Evolutionary conservation across 2,329 filamentous ascomycete genomes (phyloP), one percentile per base, ranked within the genome.

Genomic region (Diaporthe vexans): DNA sequence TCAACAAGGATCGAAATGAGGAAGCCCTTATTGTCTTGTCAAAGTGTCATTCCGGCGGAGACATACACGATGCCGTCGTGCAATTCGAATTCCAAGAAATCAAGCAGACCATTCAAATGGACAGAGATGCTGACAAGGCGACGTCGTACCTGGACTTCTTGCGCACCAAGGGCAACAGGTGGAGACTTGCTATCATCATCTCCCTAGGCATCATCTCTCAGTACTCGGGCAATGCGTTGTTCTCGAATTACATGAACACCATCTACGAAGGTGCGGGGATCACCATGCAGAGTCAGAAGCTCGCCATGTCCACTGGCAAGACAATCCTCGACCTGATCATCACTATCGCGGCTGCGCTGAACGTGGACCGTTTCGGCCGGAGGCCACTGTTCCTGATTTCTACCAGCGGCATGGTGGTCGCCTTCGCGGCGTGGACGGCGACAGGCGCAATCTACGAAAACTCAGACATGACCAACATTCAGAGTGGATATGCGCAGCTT

Each of bases 41-140:
- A 70, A 89, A 91, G 78, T 90, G 91, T 78, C 92, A 94, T 78
- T 91, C 88, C 33, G 90, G 91, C 26, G 91, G 91, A 56, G 59
- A 91, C 76, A 81, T 79, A 70, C 84, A 87, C 78, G 87, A 91
- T 76, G 80, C 88, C 10, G 87, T 88, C 1, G 91, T 93, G 6
- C 88, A 91, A 76, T 90, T 90, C 80, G 89, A 93, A 79, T 91
- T 87, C 78, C 86, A 86, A 56, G 90, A 93, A 81, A 93, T 93
- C 81, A 88, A 87, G 79, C 86, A 91, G 78, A 91, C 90, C 21
- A 87, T 92, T 67, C 82, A 84, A 73, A 82, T 90, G 74, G 91
- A 92, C 78, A 85, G 86, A 73, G 80, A 85, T 65, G 83, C 84
- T 71, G 81, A 84, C 72, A 86, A 81, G 71, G 83, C 83, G 17